A percentile compares a stretch with the other conserved stretches of the same genome.
Evolutionary conservation across 1,284 basidiomycete genomes (phyloP).

Genomic region (Boletus semigastroideus): DNA sequence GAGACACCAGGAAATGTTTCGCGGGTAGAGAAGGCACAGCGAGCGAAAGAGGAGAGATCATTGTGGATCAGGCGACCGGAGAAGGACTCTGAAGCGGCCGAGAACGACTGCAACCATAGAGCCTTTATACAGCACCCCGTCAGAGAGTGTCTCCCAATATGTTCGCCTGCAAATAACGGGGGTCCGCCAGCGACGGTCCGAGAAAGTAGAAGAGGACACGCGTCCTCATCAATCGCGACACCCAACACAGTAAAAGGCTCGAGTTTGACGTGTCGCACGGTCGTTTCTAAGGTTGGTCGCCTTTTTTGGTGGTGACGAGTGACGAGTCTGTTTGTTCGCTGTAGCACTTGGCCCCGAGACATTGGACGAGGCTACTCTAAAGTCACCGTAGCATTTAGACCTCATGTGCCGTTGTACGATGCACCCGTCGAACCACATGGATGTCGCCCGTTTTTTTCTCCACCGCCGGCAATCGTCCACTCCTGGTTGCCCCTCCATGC

Average conservation of each 20-base stretch:
- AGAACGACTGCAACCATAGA: background rate
- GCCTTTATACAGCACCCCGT: conserved; percentile 14
- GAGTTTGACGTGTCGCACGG: background rate
- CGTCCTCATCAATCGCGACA: conserved; percentile 6
- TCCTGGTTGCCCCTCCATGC: too few species aligned
- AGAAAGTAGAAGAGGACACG: conserved; percentile 9
- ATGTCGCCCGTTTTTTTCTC: too few species aligned
- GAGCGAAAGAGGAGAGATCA: background rate
- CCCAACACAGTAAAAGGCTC: background rate
- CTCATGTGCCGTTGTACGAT: too few species aligned
- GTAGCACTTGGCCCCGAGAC: background rate
- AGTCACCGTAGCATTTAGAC: too few species aligned
- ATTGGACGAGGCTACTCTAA: background rate
- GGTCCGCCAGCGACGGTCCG: background rate
- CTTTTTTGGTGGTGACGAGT: background rate
- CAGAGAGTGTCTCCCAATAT: background rate
- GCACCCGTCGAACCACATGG: too few species aligned
- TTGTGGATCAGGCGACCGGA: background rate
- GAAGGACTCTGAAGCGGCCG: background rate
- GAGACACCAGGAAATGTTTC: background rate
- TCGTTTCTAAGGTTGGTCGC: background rate
- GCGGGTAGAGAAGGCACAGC: background rate
- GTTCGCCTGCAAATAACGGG: background rate
- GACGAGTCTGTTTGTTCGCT: background rate
- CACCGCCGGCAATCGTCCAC: too few species aligned